These are phyloP conservation scores for Clavispora phyllophila DNA, from an alignment of 805 yeast genomes.

Conservation along the genomic window DNA sequence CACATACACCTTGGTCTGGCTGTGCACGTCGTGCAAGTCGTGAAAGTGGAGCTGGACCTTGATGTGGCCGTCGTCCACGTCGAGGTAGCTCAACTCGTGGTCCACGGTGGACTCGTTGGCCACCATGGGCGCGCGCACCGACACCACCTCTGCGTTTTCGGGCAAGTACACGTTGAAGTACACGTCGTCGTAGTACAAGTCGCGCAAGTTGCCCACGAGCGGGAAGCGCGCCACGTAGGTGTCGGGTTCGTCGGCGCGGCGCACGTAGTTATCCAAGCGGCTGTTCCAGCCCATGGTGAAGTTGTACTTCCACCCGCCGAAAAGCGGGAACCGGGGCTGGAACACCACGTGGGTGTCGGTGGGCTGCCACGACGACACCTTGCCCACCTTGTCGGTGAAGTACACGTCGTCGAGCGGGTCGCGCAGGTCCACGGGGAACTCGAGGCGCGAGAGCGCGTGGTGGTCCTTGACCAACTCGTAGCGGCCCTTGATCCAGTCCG, in stretches of 20 bases:
- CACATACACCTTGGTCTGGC: constrained; percentile 50
- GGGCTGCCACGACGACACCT: constrained; percentile 71
- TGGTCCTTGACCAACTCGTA: constrained; percentile 43
- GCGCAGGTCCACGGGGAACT: constrained; percentile 41
- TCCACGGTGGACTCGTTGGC: constrained; percentile 26
- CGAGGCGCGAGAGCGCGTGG: constrained; percentile 58
- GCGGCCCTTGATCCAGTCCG: constrained; percentile 64
- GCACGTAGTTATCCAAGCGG: constrained; percentile 49
- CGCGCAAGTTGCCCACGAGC: constrained; percentile 63
- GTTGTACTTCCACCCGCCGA: constrained; percentile 95
- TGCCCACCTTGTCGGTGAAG: constrained; percentile 86
- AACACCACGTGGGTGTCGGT: constrained; percentile 47
- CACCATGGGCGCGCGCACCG: constrained; percentile 52
- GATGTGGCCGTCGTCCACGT: constrained; percentile 71
- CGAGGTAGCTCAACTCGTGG: constrained; percentile 60
- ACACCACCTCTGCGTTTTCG: constrained; percentile 67
- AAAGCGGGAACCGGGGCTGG: constrained; percentile 87
- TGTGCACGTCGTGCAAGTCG: constrained; percentile 67
- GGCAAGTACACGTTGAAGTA: constrained; percentile 69
- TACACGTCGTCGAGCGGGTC: constrained; percentile 51
- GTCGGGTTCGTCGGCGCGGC: constrained; percentile 28
- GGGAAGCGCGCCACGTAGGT: constrained; percentile 62
- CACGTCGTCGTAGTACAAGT: constrained; percentile 62
- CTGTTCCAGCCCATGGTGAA: constrained; percentile 94
- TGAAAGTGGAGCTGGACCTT: constrained; percentile 55